Evolutionary conservation across 352 stramenopile genomes (phyloP).

Genomic region (Phytophthora fragariaefolia): DNA sequence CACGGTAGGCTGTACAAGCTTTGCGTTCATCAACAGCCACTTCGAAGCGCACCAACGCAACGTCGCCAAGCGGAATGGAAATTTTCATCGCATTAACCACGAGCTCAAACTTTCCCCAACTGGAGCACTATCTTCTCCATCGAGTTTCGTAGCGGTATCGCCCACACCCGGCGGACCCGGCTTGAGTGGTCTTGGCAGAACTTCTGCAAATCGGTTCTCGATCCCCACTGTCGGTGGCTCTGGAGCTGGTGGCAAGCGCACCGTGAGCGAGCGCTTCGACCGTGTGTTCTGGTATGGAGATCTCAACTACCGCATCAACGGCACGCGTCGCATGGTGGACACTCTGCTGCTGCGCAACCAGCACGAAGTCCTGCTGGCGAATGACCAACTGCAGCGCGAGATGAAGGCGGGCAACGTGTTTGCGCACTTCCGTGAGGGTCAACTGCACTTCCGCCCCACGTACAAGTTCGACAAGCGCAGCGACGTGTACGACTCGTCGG

Average conservation of each 20-base stretch:
- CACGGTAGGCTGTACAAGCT: constrained; percentile 72
- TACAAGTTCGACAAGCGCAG: constrained; percentile 97
- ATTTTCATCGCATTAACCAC: constrained; percentile 90
- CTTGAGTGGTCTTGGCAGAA: constrained; percentile 40
- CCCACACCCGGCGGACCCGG: constrained; percentile 6
- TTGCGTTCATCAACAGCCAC: constrained; percentile 94
- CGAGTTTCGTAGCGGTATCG: constrained; percentile 13
- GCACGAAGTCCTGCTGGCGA: constrained; percentile 80
- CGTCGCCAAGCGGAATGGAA: constrained; percentile 88
- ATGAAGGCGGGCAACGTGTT: constrained; percentile 89
- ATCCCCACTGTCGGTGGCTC: constrained; percentile 20
- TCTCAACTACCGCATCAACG: constrained; percentile 95
- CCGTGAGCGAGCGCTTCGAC: constrained; percentile 78
- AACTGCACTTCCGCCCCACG: constrained; percentile 92
- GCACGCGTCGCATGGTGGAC: constrained; percentile 91
- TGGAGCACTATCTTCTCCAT: constrained; percentile 20
- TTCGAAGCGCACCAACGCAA: constrained; percentile 94
- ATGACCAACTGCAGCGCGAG: constrained; percentile 92
- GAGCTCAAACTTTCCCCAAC: constrained; percentile 58
- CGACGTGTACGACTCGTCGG: constrained; percentile 93
- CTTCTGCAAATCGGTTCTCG: constrained; percentile 40
- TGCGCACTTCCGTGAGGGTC: constrained; percentile 89
- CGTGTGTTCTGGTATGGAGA: constrained; percentile 95
- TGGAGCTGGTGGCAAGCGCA: constrained; percentile 19
- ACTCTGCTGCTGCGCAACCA: constrained; percentile 71